Base-by-base conservation (phyloP, 2,329 filamentous ascomycete genomes). In the Pseudovirgaria hyperparasitica region DNA sequence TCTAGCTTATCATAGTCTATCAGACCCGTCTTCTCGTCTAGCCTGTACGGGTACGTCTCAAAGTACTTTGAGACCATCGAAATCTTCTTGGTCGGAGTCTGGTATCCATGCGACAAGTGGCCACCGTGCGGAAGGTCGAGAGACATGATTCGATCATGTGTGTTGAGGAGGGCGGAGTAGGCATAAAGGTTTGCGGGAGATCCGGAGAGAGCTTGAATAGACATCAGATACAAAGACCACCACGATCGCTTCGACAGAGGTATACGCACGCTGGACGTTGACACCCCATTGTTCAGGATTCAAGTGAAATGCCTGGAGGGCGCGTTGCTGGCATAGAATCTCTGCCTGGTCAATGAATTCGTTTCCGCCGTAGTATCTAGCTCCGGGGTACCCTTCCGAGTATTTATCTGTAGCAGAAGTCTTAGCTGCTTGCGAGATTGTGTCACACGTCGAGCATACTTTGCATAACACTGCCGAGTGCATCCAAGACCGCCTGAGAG, bases 61-160 rank as follows among this genome's bases (percentile, higher is more conserved):
- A 96, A 98, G 72, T 98, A 98, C 50, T 87, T 96, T 20, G 87
- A 96, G 45, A 98, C 80, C 34, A 85, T 85, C 29, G 87, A 96
- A 59, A 98, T 98, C 52, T 66, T 66, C 49, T 59, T 63, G 28
- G 77, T 77, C 3, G 90, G 84, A 12, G 82, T 96, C 60, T 98
- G 90, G 60, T 98, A 98, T 36, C 90, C 90, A 59, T 98, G 90
- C 24, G 82, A 92, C 45, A 98, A 65, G 58, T 98, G 90, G 34
- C 90, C 90, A 39, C 90, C 90, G 53, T 98, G 90, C 23, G 90
- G 90, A 9, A 98, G 72, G 51, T 98, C 90, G 34, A 98, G 72
- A 36, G 87, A 87, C 86, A 98, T 96, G 42, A 98, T 71, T 32
- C 90, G 77, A 48, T 96, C 90, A 57, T 98, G 90, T 14, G 82